Percentiles rank a stretch among this genome's conserved stretches.
Conservation (phyloP, 345 rosid genomes). For the Boechera retrofracta region DNA sequence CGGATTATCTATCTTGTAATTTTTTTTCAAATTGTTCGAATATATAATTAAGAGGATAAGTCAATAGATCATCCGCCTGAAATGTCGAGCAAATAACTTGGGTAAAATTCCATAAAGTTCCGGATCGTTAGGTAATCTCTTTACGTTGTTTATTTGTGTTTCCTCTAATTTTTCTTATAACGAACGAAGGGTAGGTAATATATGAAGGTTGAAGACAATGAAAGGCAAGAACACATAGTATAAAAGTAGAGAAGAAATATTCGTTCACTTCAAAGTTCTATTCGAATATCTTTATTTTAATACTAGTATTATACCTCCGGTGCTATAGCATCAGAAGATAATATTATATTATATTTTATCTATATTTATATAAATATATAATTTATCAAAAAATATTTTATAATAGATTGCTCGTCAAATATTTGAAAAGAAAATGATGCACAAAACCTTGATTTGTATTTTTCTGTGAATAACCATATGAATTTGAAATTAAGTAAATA, state of each 20-base stretch:
- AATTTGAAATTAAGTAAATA: too few species aligned
- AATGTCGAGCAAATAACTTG: constrained; percentile 12
- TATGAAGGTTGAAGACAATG: not conserved
- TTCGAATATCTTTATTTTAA: not conserved
- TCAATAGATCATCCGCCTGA: constrained; percentile 27
- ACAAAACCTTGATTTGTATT: too few species aligned
- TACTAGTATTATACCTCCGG: too few species aligned
- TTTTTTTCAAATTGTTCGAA: not conserved
- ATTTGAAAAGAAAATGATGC: too few species aligned
- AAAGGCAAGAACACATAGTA: not conserved
- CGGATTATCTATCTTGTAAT: not conserved
- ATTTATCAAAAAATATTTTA: too few species aligned
- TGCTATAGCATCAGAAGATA: too few species aligned
- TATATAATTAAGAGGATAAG: constrained; percentile 6
- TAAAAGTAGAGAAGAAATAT: not conserved
- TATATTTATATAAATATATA: too few species aligned
- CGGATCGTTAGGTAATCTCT: not conserved
- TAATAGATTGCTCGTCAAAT: too few species aligned
- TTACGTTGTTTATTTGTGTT: not conserved
- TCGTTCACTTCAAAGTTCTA: not conserved
- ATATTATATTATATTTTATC: too few species aligned
- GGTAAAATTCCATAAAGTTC: not conserved
- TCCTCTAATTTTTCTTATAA: not conserved
- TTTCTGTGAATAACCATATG: too few species aligned
- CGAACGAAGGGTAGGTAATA: not conserved